phyloP scores from a whole-genome alignment of 495 filamentous ascomycete species.

The Sordaria brevicollis region DNA sequence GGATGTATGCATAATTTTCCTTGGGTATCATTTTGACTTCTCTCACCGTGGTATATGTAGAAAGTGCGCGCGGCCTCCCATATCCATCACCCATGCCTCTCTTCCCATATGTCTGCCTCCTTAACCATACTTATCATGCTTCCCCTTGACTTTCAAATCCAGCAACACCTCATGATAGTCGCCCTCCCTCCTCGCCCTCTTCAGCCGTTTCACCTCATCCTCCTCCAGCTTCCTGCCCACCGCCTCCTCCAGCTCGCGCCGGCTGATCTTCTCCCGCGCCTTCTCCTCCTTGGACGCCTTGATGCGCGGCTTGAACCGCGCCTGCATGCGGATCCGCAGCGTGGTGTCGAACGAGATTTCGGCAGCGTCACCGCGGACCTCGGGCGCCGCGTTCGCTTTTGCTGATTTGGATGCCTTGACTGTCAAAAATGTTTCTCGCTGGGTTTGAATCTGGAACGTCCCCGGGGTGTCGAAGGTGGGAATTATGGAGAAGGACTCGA shows the following conservation, averaged over 20 bases:
- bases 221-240: constrained; percentile 70
- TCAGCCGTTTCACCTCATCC: constrained; percentile 73
- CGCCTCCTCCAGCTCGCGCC: constrained; percentile 75
- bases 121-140: constrained; percentile 82
- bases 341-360: constrained; percentile 64
- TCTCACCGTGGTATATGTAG: not conserved
- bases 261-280: constrained; percentile 71
- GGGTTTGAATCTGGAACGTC: constrained; percentile 60
- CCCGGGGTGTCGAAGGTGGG: constrained; percentile 51
- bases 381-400: constrained; percentile 35
- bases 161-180: constrained; percentile 84
- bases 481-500: constrained; percentile 72
- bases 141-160: constrained; percentile 84
- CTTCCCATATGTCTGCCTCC: not conserved
- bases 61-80: not conserved
- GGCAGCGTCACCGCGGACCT: constrained; percentile 71
- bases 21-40: not conserved
- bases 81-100: not conserved
- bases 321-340: constrained; percentile 84
- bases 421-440: constrained; percentile 49
- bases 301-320: constrained; percentile 76
- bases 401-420: constrained; percentile 33
- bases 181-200: constrained; percentile 74
- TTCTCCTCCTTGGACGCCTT: constrained; percentile 71
- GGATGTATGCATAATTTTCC: not conserved